Percentiles rank a stretch among this genome's conserved stretches.
Evolutionary conservation across 257 asterid species (phyloP).

Genomic region (Plantago major): DNA sequence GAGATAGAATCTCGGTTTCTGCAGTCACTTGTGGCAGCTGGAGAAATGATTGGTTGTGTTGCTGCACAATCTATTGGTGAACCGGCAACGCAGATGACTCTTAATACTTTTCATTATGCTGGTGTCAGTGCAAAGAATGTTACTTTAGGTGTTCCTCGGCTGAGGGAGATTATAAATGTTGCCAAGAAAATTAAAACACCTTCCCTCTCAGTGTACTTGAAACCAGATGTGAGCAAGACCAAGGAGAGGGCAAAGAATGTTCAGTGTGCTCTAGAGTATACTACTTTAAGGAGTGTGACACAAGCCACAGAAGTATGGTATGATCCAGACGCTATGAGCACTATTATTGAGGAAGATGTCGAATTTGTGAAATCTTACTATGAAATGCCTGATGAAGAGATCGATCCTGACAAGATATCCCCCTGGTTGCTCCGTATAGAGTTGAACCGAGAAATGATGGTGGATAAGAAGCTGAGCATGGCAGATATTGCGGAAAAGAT

Average conservation of each 20-base stretch:
- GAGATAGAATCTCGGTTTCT: slow-evolving; percentile 96
- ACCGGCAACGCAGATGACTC: slow-evolving; percentile 99
- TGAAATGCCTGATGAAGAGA: slow-evolving; percentile 98
- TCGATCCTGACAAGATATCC: slow-evolving; percentile 91
- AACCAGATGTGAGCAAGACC: slow-evolving; percentile 64
- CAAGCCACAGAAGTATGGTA: slow-evolving; percentile 99
- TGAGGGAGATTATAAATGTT: slow-evolving; percentile 97
- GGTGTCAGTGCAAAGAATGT: slow-evolving; percentile 99
- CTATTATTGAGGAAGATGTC: slow-evolving; percentile 83
- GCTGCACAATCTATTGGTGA: slow-evolving; percentile 99
- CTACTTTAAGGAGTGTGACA: slow-evolving; percentile 92
- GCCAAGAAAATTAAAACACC: slow-evolving; percentile 98
- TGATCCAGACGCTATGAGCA: slow-evolving; percentile 94
- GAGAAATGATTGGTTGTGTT: slow-evolving; percentile 99
- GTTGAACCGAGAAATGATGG: slow-evolving; percentile 98
- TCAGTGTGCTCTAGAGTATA: slow-evolving; percentile 95
- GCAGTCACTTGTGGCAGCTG: slow-evolving; percentile 98
- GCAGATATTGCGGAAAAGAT: slow-evolving; percentile 98
- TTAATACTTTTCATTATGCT: slow-evolving; percentile 96
- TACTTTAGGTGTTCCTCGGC: slow-evolving; percentile 96
- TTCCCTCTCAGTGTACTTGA: slow-evolving; percentile 88
- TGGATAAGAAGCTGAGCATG: slow-evolving; percentile 98
- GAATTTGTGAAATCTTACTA: slow-evolving; percentile 92
- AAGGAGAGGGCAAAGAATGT: slow-evolving; percentile 95
- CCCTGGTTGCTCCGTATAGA: slow-evolving; percentile 99